A percentile compares a stretch with the other conserved stretches of the same genome.
phyloP scores from a whole-genome alignment of 2,329 filamentous ascomycete species.

The Sporothrix phasma region DNA sequence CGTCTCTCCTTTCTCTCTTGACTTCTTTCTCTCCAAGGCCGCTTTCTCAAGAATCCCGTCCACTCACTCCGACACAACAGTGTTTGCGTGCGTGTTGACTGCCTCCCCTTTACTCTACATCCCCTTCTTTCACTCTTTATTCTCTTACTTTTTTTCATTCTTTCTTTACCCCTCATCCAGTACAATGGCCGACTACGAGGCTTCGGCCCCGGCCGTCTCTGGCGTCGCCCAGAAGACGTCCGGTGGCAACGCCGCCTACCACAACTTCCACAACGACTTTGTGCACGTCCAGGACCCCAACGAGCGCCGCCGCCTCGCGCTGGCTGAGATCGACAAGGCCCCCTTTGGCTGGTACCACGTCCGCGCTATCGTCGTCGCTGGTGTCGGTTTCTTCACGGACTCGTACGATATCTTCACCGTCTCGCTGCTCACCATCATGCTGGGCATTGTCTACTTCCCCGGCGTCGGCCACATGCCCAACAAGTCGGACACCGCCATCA shows the following conservation, averaged over 20 bases:
- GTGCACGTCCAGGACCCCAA: constrained; percentile 57
- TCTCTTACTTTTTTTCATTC: neutral
- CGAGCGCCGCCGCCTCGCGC: constrained; percentile 66
- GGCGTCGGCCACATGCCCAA: constrained; percentile 50
- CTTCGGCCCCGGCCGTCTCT: constrained; percentile 13
- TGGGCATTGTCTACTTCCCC: constrained; percentile 68
- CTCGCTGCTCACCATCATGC: constrained; percentile 61
- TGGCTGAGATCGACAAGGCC: constrained; percentile 73
- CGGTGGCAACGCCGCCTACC: constrained; percentile 61
- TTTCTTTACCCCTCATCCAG: neutral
- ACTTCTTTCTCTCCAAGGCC: constrained; percentile 8
- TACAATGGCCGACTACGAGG: constrained; percentile 18
- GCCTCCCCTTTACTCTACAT: neutral
- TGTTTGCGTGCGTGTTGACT: constrained; percentile 4
- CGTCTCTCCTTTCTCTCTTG: neutral
- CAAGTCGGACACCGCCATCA: constrained; percentile 68
- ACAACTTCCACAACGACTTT: constrained; percentile 54
- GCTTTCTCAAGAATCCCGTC: neutral
- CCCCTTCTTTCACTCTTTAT: neutral
- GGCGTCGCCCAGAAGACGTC: constrained; percentile 35
- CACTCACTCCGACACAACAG: constrained; percentile 1
- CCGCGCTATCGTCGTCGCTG: constrained; percentile 64
- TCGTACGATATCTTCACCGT: constrained; percentile 71
- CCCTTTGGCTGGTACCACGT: constrained; percentile 80
- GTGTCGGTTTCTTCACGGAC: constrained; percentile 83